Conservation (phyloP, 805 yeast genomes). For the Ogataea zsoltii region DNA sequence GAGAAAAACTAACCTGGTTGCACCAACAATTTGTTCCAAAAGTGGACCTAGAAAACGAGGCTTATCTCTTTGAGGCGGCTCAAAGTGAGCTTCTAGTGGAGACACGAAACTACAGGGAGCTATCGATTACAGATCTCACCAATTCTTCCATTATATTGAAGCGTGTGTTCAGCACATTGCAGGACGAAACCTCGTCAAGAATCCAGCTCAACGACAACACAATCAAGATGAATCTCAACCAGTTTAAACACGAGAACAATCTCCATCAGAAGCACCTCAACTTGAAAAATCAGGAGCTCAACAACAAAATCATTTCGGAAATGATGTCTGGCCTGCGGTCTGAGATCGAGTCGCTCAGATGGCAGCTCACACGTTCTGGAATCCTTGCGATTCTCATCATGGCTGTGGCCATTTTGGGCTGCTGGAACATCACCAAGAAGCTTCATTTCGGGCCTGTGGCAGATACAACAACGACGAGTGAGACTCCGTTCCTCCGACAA, state of each 20-base stretch:
- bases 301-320: slow-evolving; percentile 80
- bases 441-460: slow-evolving; percentile 16
- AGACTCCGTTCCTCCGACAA: slow-evolving; percentile 36
- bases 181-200: slow-evolving; percentile 69
- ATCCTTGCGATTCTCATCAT: slow-evolving; percentile 69
- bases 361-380: slow-evolving; percentile 93
- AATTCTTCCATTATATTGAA: slow-evolving; percentile 68
- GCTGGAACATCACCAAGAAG: slow-evolving; percentile 43
- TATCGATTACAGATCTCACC: slow-evolving; percentile 65
- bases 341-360: slow-evolving; percentile 83
- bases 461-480: slow-evolving; percentile 7
- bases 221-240: slow-evolving; percentile 74
- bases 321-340: slow-evolving; percentile 79
- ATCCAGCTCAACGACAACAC: slow-evolving; percentile 67
- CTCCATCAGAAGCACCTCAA: slow-evolving; percentile 67
- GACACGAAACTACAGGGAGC: slow-evolving; percentile 68
- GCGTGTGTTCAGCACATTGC: slow-evolving; percentile 67
- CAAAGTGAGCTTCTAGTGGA: slow-evolving; percentile 84
- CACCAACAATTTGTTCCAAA: slow-evolving; percentile 49
- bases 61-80: slow-evolving; percentile 88
- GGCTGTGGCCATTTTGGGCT: slow-evolving; percentile 62
- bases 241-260: slow-evolving; percentile 83
- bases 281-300: slow-evolving; percentile 74
- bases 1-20: slow-evolving; percentile 45
- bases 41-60: slow-evolving; percentile 82